Conservation (phyloP, 352 stramenopile species). For the Pythium phragmiticola region DNA sequence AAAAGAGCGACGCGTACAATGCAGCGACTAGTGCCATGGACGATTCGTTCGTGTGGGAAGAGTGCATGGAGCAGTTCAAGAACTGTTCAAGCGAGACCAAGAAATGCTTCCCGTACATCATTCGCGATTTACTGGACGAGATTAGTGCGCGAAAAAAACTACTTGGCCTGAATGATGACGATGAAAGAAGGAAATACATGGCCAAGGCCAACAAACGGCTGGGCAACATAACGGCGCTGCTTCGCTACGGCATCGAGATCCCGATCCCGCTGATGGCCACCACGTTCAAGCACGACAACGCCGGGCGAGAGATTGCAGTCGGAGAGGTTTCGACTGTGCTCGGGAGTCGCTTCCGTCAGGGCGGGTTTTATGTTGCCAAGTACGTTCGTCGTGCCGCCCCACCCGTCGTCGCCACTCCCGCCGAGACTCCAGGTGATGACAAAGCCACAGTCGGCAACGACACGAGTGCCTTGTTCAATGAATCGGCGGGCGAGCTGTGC, state of each 20-base stretch:
- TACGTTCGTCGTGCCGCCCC: conserved; percentile 34
- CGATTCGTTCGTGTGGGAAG: conserved; percentile 42
- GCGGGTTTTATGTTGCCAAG: conserved; percentile 48
- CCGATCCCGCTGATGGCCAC: conserved; percentile 10
- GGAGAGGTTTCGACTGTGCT: conserved; percentile 26
- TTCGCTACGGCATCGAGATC: conserved; percentile 35
- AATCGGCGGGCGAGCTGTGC: conserved; percentile 41
- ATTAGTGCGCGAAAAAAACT: conserved; percentile 34
- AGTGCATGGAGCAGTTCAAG: conserved; percentile 41
- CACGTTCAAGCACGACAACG: conserved; percentile 8
- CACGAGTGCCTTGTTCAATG: neutral
- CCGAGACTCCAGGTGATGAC: neutral
- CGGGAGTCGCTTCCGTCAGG: conserved; percentile 29
- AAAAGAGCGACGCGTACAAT: conserved; percentile 38
- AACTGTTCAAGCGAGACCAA: conserved; percentile 25
- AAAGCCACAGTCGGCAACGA: neutral
- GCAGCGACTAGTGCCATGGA: conserved; percentile 24
- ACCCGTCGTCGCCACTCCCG: too few species aligned
- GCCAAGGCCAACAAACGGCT: conserved; percentile 8
- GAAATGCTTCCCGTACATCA: conserved; percentile 45
- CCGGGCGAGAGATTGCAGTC: conserved; percentile 2
- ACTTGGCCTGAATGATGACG: conserved; percentile 27
- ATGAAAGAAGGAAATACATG: neutral
- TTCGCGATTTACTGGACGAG: conserved; percentile 54
- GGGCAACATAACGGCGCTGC: conserved; percentile 14